Percentiles rank a stretch among this genome's conserved stretches.
These are phyloP conservation scores for Picochlorum sp. DNA, from an alignment of 139 green algal species.

Conservation along the genomic window DNA sequence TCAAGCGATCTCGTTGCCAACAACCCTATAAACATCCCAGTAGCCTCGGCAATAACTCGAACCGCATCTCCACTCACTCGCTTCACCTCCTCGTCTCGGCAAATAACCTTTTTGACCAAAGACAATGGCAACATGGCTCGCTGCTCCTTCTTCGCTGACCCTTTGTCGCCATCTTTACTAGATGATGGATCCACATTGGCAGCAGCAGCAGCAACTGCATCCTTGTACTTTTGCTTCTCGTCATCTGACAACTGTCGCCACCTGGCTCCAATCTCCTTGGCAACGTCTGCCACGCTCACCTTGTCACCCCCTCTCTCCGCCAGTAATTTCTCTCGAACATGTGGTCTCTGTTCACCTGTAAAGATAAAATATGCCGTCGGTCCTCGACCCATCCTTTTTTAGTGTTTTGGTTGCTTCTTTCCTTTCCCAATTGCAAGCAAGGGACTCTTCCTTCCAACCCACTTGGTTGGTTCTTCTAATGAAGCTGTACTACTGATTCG, in stretches of 20 bases:
- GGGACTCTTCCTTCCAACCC: too few relatives aligned
- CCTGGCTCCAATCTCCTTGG: slow-evolving; percentile 46
- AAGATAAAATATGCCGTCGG: slow-evolving; percentile 48
- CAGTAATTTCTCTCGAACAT: slow-evolving; percentile 34
- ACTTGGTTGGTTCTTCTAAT: too few relatives aligned
- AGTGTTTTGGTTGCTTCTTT: background rate
- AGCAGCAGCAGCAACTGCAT: slow-evolving; percentile 14
- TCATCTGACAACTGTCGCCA: slow-evolving; percentile 53
- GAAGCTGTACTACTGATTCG: too few relatives aligned
- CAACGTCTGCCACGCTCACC: slow-evolving; percentile 34
- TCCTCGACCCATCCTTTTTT: slow-evolving; percentile 1
- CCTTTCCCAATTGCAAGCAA: too few relatives aligned
- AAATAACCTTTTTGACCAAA: slow-evolving; percentile 50
- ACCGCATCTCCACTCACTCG: slow-evolving; percentile 39
- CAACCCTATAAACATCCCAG: slow-evolving; percentile 38
- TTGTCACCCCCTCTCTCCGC: slow-evolving; percentile 16
- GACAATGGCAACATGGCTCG: slow-evolving; percentile 33
- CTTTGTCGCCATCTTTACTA: background rate
- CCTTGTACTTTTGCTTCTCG: slow-evolving; percentile 43
- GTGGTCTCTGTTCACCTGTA: slow-evolving; percentile 24
- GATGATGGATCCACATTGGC: slow-evolving; percentile 3
- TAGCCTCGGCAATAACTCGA: slow-evolving; percentile 31
- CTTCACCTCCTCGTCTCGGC: slow-evolving; percentile 40
- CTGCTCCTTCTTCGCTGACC: background rate
- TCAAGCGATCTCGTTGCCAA: slow-evolving; percentile 29